Conservation (phyloP, 495 filamentous ascomycete genomes). For the Trichoderma asperelloides region DNA sequence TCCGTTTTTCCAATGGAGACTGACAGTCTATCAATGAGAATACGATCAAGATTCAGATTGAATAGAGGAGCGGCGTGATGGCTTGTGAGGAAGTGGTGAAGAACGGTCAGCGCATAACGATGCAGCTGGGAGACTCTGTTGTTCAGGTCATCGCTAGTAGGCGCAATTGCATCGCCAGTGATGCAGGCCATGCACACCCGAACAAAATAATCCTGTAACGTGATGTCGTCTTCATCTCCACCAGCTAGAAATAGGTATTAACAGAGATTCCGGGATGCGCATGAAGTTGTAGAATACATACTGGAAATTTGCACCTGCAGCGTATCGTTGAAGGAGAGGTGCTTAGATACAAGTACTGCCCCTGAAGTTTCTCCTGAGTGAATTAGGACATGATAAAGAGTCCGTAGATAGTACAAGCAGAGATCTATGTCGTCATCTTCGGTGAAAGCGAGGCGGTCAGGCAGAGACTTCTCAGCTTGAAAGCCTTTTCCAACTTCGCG, state of each 20-base stretch:
- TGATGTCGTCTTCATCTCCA: constrained; percentile 39
- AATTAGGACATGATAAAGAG: constrained; percentile 60
- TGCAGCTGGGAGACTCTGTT: constrained; percentile 50
- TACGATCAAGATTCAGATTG: constrained; percentile 60
- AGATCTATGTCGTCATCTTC: constrained; percentile 62
- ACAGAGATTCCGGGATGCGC: neutral
- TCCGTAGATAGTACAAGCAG: constrained; percentile 69
- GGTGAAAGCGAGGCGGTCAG: constrained; percentile 20
- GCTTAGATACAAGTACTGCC: constrained; percentile 46
- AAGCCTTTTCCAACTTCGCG: constrained; percentile 16
- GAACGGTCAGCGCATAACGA: constrained; percentile 57
- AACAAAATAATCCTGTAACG: constrained; percentile 54
- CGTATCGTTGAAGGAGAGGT: constrained; percentile 28
- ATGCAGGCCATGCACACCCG: constrained; percentile 50
- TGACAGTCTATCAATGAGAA: constrained; percentile 61
- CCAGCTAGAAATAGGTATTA: constrained; percentile 24
- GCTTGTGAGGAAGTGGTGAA: constrained; percentile 67
- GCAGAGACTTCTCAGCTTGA: constrained; percentile 20
- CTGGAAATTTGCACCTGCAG: constrained; percentile 38
- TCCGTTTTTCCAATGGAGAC: constrained; percentile 53
- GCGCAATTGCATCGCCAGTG: constrained; percentile 33
- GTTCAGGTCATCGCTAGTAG: constrained; percentile 22
- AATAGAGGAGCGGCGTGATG: constrained; percentile 57
- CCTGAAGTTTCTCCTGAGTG: constrained; percentile 53
- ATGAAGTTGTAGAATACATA: neutral